These are phyloP conservation scores for Lathyrus sativus DNA, from an alignment of 306 rosid genomes.

Conservation along the genomic window DNA sequence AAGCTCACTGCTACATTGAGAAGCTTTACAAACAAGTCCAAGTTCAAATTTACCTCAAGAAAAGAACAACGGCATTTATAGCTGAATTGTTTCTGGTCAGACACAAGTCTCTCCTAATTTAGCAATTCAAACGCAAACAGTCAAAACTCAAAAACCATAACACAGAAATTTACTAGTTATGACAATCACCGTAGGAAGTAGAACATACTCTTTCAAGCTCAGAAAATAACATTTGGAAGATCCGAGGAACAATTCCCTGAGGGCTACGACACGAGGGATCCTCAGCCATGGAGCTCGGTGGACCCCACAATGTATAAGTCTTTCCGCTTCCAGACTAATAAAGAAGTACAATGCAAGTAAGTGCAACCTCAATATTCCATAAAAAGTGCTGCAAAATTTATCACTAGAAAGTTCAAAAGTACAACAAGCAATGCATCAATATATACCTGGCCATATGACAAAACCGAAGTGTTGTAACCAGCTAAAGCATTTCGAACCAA, in stretches of 20 bases:
- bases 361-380: constrained; percentile 29
- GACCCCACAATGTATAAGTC: constrained; percentile 96
- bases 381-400: constrained; percentile 1
- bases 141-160: constrained; percentile 27
- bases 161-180: constrained; percentile 11
- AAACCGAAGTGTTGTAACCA: constrained; percentile 83
- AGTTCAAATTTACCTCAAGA: constrained; percentile 62
- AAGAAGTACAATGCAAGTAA: constrained; percentile 10
- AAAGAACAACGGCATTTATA: constrained; percentile 94
- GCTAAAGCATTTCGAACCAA: constrained; percentile 80
- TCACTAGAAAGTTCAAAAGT: background rate
- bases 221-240: constrained; percentile 71
- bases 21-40: constrained; percentile 13
- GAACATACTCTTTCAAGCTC: constrained; percentile 79
- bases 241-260: constrained; percentile 86
- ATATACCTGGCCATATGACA: constrained; percentile 91
- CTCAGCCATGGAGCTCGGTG: constrained; percentile 82
- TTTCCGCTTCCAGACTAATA: constrained; percentile 89
- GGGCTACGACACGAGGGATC: constrained; percentile 52
- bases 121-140: constrained; percentile 39
- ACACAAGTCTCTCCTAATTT: constrained; percentile 63
- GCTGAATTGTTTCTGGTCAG: constrained; percentile 67
- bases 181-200: constrained; percentile 13
- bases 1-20: background rate
- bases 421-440: constrained; percentile 14